These are phyloP conservation scores for Clarireedia monteithiana DNA, from an alignment of 2,329 filamentous ascomycete species.

Conservation along the genomic window DNA sequence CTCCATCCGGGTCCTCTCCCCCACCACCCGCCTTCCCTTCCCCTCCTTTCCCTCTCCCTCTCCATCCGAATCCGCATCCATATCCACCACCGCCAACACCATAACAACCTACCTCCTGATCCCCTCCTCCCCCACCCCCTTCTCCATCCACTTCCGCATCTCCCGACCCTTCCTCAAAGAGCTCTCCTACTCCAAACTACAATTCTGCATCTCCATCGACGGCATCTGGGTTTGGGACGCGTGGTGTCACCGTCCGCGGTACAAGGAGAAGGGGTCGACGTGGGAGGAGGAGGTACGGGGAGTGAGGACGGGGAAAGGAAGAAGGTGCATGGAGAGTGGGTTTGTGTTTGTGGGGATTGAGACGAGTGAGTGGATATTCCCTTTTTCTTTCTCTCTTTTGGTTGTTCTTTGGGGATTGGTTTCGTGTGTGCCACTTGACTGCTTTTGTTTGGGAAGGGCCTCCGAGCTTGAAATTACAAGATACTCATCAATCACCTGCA, in stretches of 20 bases:
- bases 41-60: no score
- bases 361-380: background rate
- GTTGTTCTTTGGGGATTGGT: background rate
- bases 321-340: background rate
- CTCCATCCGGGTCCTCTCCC: no score
- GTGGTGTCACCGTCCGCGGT: conserved; percentile 6
- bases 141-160: background rate
- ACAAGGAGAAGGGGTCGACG: background rate
- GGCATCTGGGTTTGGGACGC: conserved; percentile 4
- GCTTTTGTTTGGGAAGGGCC: no score
- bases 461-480: no score
- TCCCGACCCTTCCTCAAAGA: background rate
- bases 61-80: no score
- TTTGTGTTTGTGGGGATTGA: conserved; percentile 9
- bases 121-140: background rate
- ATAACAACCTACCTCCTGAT: no score
- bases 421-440: no score
- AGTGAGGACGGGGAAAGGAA: conserved; percentile 8
- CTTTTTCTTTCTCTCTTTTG: background rate
- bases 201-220: conserved; percentile 12
- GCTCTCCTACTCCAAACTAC: conserved; percentile 6
- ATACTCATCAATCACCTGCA: no score
- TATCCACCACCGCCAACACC: no score
- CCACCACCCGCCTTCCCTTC: no score
- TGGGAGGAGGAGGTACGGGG: conserved; percentile 11